Evolutionary conservation across 768 basidiomycete species (phyloP), one percentile per base, ranked within the genome.

Genomic region (Panus rudis): DNA sequence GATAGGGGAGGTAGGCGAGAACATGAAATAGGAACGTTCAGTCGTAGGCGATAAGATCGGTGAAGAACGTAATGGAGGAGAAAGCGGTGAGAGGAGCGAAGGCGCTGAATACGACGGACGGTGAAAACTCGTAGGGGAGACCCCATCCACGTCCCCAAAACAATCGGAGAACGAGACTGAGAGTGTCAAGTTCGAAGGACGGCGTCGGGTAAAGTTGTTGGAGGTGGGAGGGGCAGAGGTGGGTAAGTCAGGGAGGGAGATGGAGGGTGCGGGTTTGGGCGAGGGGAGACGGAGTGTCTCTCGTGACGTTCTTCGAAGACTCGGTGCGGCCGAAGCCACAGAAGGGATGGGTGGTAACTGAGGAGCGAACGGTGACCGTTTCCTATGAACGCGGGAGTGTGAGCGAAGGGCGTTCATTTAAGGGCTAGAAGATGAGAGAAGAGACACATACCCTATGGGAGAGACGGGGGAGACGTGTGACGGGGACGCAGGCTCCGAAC

Each of bases 221-320:
- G 13, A 16, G 10, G 39, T 11, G 14, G 42, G 30, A 8, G 43
- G 46, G 52, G 22, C 39, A 16, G 47, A 2, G 21, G 39, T 46
- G 4, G 74, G 74, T 16, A 69, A 53, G 1, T 69, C 65, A 0
- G 78, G 80, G 6, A 79, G 65, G 3, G 68, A 71, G 3, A 65
- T 55, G 4, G 73, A 79, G 0, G 79, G 81, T 0, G 67, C 75
- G 4, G 79, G 79, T 55, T 80, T 79, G 3, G 75, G 75, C 3
- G 77, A 78, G 13, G 80, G 79, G 22, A 80, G 69, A 24, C 73
- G 69, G 35, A 75, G 54, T 0, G 73, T 63, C 47, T 70, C 68
- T 21, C 61, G 69, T 6, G 65, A 70, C 2, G 64, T 27, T 20
- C 65, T 59, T 41, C 66, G 64, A 14, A 54, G 37, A n/a, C 23